Base-by-base conservation (phyloP, 768 basidiomycete genomes). In the Collybia mongolica region DNA sequence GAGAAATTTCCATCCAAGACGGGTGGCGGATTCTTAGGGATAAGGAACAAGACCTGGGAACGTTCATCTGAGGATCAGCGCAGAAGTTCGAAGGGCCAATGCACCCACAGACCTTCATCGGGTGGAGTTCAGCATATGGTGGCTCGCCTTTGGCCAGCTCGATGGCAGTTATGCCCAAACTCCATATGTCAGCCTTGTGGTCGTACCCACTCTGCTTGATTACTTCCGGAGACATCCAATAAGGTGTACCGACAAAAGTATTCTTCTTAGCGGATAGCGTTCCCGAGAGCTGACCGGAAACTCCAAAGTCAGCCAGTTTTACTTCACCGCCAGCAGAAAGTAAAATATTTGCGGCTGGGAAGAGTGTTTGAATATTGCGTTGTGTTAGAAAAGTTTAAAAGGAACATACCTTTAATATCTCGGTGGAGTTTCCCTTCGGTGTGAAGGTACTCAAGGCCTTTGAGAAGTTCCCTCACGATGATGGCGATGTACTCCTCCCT, bases 141-240 rank as follows among this genome's bases (percentile, higher is more conserved):
- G 97, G 97, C 65, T 98, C 96, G 23, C 96, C 96, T 68, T 89
- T 95, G 1, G 97, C 97, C 59, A 99, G 76, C 66, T 99, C 97
- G 57, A 98, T 98, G 24, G 93, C 91, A 6, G 97, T 99, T 59
- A 96, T 96, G 12, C 96, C 97, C 54, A 99, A 72, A 68, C 90
- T 93, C 97, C 97, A 99, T 43, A 99, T 98, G 68, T 99, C 97
- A 14, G 97, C 97, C 65, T 98, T 98, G 66, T 95, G 90, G 61
- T 98, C 97, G 69, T 99, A 99, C 3, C 97, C 97, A 49, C 93
- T 96, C 71, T 99, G 97, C 67, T 98, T 98, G 75, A 99, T 99
- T 19, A 98, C 95, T 65, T 99, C 97, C 5, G 97, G 97, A 6
- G 93, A 93, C 97, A 99, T 99, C 97, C 97, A 99, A 65, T 98